Evolutionary conservation across 768 basidiomycete species (phyloP).

Genomic region (Kwoniella mangroviensis): DNA sequence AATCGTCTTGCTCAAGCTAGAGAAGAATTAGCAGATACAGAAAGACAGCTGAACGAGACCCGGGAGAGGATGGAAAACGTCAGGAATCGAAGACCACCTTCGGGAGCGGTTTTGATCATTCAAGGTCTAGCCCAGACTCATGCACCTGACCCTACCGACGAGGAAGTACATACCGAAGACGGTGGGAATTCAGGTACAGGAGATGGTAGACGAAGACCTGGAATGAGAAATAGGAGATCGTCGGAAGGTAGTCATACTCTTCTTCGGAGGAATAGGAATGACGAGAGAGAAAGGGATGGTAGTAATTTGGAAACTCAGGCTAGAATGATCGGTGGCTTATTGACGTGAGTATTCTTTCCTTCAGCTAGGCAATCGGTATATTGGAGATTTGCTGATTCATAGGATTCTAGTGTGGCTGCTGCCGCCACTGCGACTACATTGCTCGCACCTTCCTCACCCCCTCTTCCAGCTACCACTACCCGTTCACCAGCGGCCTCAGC

Average conservation of each 20-base stretch:
- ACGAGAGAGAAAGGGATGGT: conserved; percentile 14
- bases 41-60: conserved; percentile 15
- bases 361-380: neutral
- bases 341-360: conserved; percentile 38
- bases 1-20: conserved; percentile 14
- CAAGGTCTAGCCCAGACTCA: conserved; percentile 49
- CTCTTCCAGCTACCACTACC: conserved; percentile 63
- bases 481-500: conserved; percentile 55
- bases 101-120: conserved; percentile 46
- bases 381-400: conserved; percentile 3
- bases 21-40: conserved; percentile 21
- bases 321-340: conserved; percentile 45
- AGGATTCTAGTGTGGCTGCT: conserved; percentile 73
- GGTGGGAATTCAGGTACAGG: neutral
- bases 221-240: conserved; percentile 15
- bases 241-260: conserved; percentile 17
- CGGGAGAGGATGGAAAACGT: conserved; percentile 9
- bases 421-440: conserved; percentile 87
- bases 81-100: conserved; percentile 18
- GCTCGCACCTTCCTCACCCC: conserved; percentile 63
- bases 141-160: neutral
- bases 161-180: neutral
- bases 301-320: conserved; percentile 42
- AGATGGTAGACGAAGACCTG: conserved; percentile 8
- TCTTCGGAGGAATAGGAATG: neutral